Conservation (phyloP, 768 basidiomycete genomes). For the Suillus bovinus region DNA sequence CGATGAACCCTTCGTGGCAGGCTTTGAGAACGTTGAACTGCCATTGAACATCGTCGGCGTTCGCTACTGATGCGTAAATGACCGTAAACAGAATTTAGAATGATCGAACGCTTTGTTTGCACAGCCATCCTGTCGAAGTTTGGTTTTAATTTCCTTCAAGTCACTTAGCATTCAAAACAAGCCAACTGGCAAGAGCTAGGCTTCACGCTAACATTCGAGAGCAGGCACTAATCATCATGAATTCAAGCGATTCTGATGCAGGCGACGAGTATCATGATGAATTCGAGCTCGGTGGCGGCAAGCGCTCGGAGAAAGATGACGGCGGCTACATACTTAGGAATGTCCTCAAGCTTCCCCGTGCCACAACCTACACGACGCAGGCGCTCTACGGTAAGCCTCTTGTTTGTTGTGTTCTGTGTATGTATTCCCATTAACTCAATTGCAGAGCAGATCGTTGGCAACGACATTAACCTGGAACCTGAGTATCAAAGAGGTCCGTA, state of each 20-base stretch:
- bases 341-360: slow-evolving; percentile 54
- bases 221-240: slow-evolving; percentile 7
- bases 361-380: slow-evolving; percentile 65
- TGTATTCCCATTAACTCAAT: slow-evolving; percentile 2
- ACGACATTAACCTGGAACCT: slow-evolving; percentile 69
- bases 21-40: slow-evolving; percentile 4
- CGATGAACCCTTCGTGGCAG: neutral
- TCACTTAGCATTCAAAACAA: neutral
- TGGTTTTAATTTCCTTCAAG: neutral
- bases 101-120: neutral
- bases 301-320: slow-evolving; percentile 3
- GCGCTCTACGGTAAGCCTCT: slow-evolving; percentile 51
- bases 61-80: neutral
- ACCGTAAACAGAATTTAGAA: neutral
- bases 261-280: slow-evolving; percentile 22
- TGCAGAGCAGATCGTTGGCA: slow-evolving; percentile 62
- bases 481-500: slow-evolving; percentile 74
- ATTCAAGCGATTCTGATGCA: slow-evolving; percentile 24
- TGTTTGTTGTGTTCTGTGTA: neutral
- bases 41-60: slow-evolving; percentile 2
- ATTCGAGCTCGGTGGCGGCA: slow-evolving; percentile 1
- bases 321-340: slow-evolving; percentile 37
- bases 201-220: neutral
- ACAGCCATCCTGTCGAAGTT: neutral
- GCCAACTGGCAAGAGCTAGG: neutral